Conservation (phyloP, 179 eudicot species). For the Spinacia oleracea region DNA sequence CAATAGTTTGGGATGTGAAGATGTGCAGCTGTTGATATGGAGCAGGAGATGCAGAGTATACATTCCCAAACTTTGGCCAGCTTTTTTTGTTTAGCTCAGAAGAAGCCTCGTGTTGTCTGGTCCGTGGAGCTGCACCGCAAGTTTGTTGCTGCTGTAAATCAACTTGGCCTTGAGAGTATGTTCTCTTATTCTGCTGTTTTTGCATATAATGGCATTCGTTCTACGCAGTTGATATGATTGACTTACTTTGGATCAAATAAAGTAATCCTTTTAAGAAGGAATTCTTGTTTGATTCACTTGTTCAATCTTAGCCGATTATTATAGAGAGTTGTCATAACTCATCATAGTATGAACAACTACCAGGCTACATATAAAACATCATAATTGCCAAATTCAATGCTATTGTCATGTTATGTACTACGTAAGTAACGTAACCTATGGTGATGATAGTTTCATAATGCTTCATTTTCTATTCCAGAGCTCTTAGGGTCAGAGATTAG, state of each 20-base stretch:
- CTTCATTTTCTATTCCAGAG: too few species aligned
- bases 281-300: neutral
- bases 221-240: neutral
- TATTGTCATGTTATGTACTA: neutral
- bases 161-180: slow-evolving; percentile 79
- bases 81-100: too few species aligned
- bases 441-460: too few species aligned
- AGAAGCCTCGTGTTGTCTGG: slow-evolving; percentile 94
- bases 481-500: too few species aligned
- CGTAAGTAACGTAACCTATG: too few species aligned
- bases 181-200: slow-evolving; percentile 14
- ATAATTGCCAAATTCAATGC: neutral
- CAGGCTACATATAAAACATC: neutral
- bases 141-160: slow-evolving; percentile 87
- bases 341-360: neutral
- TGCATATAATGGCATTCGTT: neutral
- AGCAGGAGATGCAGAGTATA: too few species aligned
- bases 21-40: too few species aligned
- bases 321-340: neutral
- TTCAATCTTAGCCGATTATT: neutral
- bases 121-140: slow-evolving; percentile 81
- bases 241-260: neutral
- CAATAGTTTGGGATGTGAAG: too few species aligned
- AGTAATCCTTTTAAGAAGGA: neutral
- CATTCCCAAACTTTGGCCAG: too few species aligned